These are phyloP conservation scores for Lentinula sp. DNA, from an alignment of 768 basidiomycete genomes.

Conservation along the genomic window DNA sequence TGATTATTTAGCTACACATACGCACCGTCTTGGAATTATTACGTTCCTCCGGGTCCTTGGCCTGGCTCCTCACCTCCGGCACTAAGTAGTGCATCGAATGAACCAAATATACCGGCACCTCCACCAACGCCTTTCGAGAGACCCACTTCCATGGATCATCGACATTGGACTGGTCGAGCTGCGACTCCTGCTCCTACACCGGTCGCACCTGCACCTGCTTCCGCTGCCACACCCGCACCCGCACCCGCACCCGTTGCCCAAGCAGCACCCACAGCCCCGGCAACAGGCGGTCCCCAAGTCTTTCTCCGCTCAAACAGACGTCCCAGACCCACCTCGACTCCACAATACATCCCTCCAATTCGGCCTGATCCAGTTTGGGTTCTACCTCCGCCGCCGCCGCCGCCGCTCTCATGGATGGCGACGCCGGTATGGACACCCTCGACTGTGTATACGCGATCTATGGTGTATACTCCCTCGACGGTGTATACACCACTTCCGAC, in stretches of 20 bases:
- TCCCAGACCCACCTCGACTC: not conserved
- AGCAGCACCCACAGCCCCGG: too few species aligned
- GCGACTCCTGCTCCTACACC: not conserved
- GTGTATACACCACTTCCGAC: not conserved
- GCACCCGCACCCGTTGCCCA: too few species aligned
- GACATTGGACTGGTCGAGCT: not conserved
- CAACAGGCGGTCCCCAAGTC: not conserved
- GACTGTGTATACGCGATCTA: not conserved
- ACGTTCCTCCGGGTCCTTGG: not conserved
- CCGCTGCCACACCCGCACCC: not conserved
- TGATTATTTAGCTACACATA: not conserved
- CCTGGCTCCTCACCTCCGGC: too few species aligned
- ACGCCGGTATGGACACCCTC: not conserved
- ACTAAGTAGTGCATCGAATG: too few species aligned
- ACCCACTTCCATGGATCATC: not conserved
- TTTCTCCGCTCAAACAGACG: not conserved
- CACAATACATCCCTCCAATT: not conserved
- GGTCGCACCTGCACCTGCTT: not conserved
- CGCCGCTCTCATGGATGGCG: not conserved
- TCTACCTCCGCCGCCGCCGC: not conserved
- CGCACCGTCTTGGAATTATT: not conserved
- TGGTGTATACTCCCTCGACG: not conserved
- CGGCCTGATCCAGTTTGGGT: not conserved
- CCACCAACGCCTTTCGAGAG: not conserved
- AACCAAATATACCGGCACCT: not conserved